Evolutionary conservation across 2,329 filamentous ascomycete genomes (phyloP), one percentile per base, ranked within the genome.

Genomic region (Trichoderma cornu-damae): DNA sequence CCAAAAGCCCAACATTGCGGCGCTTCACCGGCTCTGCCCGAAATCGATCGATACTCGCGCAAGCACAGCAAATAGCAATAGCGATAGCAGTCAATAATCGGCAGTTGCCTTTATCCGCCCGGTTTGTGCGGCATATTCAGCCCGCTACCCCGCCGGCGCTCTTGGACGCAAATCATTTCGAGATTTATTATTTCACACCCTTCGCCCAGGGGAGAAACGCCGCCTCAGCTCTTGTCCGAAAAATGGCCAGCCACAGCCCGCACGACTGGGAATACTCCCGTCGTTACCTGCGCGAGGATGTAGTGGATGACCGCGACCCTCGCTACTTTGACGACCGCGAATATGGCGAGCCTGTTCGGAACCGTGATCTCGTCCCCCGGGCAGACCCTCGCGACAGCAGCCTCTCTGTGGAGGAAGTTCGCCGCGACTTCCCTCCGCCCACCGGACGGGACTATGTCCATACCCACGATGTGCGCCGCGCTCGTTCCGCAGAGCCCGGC

Each of bases 381-480:
- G 69, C 22, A 18, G 46, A 57, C 20, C 43, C 76, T 49, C 85
- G 87, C 62, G 87, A 90, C 66, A 91, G 87, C 70, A 85, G 86
- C 44, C 75, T 87, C 24, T 86, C 86, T 2, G 73, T 95, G 68
- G 92, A 96, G 73, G 89, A 95, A 73, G 84, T 95, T 60, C 84
- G 84, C 62, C 85, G 90, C 63, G 89, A 95, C 64, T 96, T 95
- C 66, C 89, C 89, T 30, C 89, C 90, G 6, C 87, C 86, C n/a
- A 62, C 63, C 8, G 68, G 77, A 60, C 70, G 72, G 56, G 81
- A 82, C 60, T 55, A 55, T 11, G 40, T 35, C 11, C 51, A 55
- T 8, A 66, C 79, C 59, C 70, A 72, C 49, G 81, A 82, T 59
- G 67, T 79, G 35, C 80, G 83, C 63, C 82, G 86, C 58, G 77